Evolutionary conservation across 352 stramenopile species (phyloP).

Genomic region (Phytopythium ostracodes): DNA sequence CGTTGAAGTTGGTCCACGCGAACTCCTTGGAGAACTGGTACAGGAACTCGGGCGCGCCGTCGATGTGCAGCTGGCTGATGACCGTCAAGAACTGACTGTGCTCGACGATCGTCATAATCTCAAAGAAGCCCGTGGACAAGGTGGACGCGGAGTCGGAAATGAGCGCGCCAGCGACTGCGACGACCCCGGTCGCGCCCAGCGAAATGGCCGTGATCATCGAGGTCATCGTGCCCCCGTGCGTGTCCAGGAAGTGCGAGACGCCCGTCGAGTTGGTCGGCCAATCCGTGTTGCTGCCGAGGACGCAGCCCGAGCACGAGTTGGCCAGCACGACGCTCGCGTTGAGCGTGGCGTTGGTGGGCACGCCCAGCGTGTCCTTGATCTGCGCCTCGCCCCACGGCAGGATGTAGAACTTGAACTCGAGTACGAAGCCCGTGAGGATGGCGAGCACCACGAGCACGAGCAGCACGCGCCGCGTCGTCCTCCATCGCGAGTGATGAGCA

Average conservation of each 20-base stretch:
- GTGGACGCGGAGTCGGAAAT: constrained; percentile 68
- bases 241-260: constrained; percentile 70
- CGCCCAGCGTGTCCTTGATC: constrained; percentile 44
- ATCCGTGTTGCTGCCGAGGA: constrained; percentile 78
- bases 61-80: constrained; percentile 76
- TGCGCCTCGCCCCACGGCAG: constrained; percentile 75
- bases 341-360: constrained; percentile 40
- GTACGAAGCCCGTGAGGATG: constrained; percentile 42
- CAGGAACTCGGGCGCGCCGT: constrained; percentile 72
- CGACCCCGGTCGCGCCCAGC: constrained; percentile 28
- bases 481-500: constrained; percentile 18
- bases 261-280: constrained; percentile 77
- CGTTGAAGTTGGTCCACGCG: constrained; percentile 85
- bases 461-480: constrained; percentile 60
- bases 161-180: constrained; percentile 35
- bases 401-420: constrained; percentile 68
- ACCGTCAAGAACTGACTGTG: constrained; percentile 83
- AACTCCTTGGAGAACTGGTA: constrained; percentile 79
- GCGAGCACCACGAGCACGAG: constrained; percentile 51
- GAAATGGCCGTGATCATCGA: constrained; percentile 67
- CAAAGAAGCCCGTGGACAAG: constrained; percentile 67
- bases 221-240: constrained; percentile 48
- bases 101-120: constrained; percentile 85
- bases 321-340: constrained; percentile 40
- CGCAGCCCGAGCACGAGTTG: constrained; percentile 82